A percentile compares a stretch with the other conserved stretches of the same genome.
These are phyloP conservation scores for Poa pratensis DNA, from an alignment of 176 grass and related monocot species.

Conservation along the genomic window DNA sequence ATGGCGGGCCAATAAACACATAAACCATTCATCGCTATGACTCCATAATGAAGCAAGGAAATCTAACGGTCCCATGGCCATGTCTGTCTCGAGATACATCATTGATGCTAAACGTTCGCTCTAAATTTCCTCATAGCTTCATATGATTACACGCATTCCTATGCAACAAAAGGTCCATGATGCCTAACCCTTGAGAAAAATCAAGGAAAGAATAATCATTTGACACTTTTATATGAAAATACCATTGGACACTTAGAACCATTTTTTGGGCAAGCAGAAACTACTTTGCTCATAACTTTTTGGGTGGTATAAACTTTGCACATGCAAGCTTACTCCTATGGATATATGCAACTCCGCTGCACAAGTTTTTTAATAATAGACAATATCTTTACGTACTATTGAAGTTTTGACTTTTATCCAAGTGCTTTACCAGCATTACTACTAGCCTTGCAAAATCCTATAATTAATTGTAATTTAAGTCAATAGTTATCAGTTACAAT, in stretches of 20 bases:
- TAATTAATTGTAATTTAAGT: neutral
- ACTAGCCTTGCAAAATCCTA: neutral
- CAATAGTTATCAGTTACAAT: neutral
- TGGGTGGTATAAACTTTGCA: neutral
- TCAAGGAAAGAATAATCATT: neutral
- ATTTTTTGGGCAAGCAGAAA: neutral
- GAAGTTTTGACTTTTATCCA: neutral
- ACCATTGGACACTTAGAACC: neutral
- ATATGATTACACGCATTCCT: neutral
- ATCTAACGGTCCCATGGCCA: neutral
- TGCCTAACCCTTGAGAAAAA: neutral
- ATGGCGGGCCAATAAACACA: neutral
- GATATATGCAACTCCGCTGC: neutral
- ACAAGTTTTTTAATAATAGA: neutral
- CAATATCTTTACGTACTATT: neutral
- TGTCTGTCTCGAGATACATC: neutral
- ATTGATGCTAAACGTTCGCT: neutral
- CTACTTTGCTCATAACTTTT: neutral
- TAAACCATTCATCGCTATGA: neutral
- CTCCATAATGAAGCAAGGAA: neutral
- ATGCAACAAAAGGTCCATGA: neutral
- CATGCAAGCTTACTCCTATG: constrained; percentile 9
- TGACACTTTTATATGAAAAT: neutral
- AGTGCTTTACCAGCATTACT: neutral
- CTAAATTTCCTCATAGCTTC: neutral